Base-by-base conservation (phyloP, 257 asterid species). In the Thymus mandschuricus region DNA sequence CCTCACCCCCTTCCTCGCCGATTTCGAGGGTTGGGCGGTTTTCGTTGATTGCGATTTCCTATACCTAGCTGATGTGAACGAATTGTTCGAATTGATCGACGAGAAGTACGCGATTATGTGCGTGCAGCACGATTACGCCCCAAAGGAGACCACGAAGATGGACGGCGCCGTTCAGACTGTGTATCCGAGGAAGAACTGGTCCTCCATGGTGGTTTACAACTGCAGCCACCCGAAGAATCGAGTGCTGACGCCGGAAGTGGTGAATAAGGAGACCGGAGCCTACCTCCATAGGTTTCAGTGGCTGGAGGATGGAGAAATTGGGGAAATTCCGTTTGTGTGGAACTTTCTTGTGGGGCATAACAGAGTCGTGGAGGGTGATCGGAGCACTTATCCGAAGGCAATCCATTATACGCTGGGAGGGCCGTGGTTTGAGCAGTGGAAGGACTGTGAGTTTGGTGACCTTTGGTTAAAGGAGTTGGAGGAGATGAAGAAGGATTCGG, bases 361-460 rank as follows among this genome's bases (percentile, higher is more conserved):
- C 60, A 83, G 62, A 86, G 85, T 80, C 67, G 95, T 82, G 1
- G 90, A 89, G 63, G 88, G 84, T 1, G 95, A 88, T 68, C 74
- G 76, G 4, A 74, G 57, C 21, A 84, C 92, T 0, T 43, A 65
- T 3, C 98, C 96, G 0, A 92, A 78, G 80, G 92, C 96, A 0
- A 84, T 92, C 48, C 98, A 92, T 80, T 89, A 89, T 38, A 92
- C 96, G 7, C 88, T 88, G n/a, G 98, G 96, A 1, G 98, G 98
- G 7, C 98, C 98, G 15, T 92, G 98, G 98, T 92, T 92, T 21
- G 96, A 92, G 81, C 89, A 86, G 49, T 92, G 96, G 94, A 92
- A 85, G 80, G 94, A 89, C 78, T 92, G 98, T 27, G 95, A 86
- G 75, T 92, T 92, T 79, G 96, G 87, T 30, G 91, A 85, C 72